Evolutionary conservation across 2,329 filamentous ascomycete genomes (phyloP).

Genomic region (Colletotrichum ledebouriae): DNA sequence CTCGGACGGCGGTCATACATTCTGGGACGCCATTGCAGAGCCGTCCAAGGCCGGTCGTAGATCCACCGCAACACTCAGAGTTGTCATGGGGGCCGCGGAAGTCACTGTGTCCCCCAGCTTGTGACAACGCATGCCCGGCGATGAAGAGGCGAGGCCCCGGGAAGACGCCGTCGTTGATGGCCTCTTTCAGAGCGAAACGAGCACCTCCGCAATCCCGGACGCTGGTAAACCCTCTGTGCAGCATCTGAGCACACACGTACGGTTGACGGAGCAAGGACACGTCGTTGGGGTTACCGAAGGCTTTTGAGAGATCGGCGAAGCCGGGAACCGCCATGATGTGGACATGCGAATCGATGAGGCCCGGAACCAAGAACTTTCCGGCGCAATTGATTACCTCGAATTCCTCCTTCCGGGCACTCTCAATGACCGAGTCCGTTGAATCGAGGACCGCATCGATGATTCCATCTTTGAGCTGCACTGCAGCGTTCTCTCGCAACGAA

Average conservation of each 20-base stretch:
- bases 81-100: conserved; percentile 59
- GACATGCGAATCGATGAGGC: conserved; percentile 49
- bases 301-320: conserved; percentile 46
- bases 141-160: conserved; percentile 70
- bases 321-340: conserved; percentile 50
- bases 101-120: conserved; percentile 72
- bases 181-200: conserved; percentile 65
- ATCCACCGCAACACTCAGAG: conserved; percentile 60
- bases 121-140: conserved; percentile 65
- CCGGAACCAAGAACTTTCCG: conserved; percentile 47
- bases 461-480: conserved; percentile 54
- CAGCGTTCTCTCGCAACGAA: conserved; percentile 46
- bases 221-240: conserved; percentile 69
- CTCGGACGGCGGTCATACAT: conserved; percentile 65
- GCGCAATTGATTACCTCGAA: conserved; percentile 45
- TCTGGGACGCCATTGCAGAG: conserved; percentile 68
- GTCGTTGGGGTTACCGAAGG: conserved; percentile 50
- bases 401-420: conserved; percentile 43
- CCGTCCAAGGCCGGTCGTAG: conserved; percentile 56
- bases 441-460: conserved; percentile 49
- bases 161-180: conserved; percentile 66
- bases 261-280: conserved; percentile 62
- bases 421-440: conserved; percentile 6
- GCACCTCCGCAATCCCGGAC: conserved; percentile 72
- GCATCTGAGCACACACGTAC: conserved; percentile 63